These are phyloP conservation scores for Achlya hypogyna DNA, from an alignment of 352 stramenopile species.

Conservation along the genomic window DNA sequence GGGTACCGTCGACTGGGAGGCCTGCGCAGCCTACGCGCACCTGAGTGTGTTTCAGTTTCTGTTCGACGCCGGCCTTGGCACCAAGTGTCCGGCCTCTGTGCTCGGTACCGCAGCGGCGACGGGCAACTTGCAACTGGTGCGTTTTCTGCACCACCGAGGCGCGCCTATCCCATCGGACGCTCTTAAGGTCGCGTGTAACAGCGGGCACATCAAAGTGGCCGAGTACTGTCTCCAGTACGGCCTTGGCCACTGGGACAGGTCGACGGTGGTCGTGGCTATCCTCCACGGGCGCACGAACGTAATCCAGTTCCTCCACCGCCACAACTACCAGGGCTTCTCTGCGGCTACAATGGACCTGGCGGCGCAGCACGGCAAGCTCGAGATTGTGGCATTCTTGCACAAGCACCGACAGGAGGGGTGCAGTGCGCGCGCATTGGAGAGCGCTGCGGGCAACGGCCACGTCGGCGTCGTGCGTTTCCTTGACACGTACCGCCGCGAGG, in stretches of 20 bases:
- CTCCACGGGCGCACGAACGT: constrained; percentile 19
- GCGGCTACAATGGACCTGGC: constrained; percentile 22
- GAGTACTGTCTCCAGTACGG: not conserved
- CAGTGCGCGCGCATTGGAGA: constrained; percentile 17
- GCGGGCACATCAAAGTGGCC: not conserved
- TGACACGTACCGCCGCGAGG: constrained; percentile 15
- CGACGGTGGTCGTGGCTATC: constrained; percentile 2
- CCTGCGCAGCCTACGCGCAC: not conserved
- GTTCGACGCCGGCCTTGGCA: not conserved
- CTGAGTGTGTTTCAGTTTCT: not conserved
- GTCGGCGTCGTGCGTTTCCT: constrained; percentile 19
- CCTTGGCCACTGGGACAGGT: not conserved
- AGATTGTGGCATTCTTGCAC: constrained; percentile 22
- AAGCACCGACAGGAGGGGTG: constrained; percentile 13
- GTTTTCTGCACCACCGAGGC: not conserved
- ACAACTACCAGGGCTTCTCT: constrained; percentile 18
- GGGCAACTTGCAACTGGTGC: not conserved
- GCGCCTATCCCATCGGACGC: not conserved
- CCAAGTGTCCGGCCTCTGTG: not conserved
- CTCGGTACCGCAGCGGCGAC: not conserved
- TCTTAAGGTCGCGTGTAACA: not conserved
- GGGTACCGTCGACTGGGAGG: not conserved
- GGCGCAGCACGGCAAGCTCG: constrained; percentile 17
- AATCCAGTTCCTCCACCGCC: constrained; percentile 21
- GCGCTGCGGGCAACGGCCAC: constrained; percentile 20